A percentile compares a stretch with the other conserved stretches of the same genome.
These are phyloP conservation scores for Amylocarpus encephaloides DNA, from an alignment of 2,329 filamentous ascomycete species.

Conservation along the genomic window DNA sequence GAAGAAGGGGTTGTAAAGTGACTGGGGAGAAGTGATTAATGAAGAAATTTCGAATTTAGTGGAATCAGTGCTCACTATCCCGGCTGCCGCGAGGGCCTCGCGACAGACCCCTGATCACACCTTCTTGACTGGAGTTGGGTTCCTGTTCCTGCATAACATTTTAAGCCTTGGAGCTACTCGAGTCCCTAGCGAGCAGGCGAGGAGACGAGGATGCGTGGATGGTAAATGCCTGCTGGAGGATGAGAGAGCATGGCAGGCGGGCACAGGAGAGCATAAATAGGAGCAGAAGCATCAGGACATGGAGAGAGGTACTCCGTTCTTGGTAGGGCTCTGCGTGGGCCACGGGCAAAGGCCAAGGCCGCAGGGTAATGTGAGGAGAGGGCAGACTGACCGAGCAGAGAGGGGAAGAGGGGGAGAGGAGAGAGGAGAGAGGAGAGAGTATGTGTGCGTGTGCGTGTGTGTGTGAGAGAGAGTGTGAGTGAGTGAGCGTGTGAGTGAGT, in stretches of 20 bases:
- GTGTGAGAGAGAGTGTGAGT: too few species aligned
- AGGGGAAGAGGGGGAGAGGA: background rate
- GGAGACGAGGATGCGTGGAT: background rate
- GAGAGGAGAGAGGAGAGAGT: background rate
- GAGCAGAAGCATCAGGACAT: too few species aligned
- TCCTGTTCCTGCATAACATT: slow-evolving; percentile 14
- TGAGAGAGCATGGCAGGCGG: background rate
- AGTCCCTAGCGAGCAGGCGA: background rate
- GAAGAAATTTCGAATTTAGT: slow-evolving; percentile 11
- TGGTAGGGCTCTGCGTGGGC: too few species aligned
- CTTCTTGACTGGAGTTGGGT: background rate
- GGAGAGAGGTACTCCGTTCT: too few species aligned
- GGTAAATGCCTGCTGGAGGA: background rate
- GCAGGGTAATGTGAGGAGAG: too few species aligned
- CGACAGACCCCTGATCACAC: slow-evolving; percentile 10
- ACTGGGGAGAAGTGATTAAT: slow-evolving; percentile 8
- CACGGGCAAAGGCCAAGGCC: too few species aligned
- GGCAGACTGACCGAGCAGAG: too few species aligned
- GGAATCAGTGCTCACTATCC: slow-evolving; percentile 6
- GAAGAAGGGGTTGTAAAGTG: slow-evolving; percentile 1
- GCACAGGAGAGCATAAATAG: too few species aligned
- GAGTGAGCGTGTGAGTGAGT: too few species aligned
- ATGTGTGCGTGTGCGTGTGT: background rate
- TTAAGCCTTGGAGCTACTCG: slow-evolving; percentile 1
- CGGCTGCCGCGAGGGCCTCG: slow-evolving; percentile 2